Evolutionary conservation across 495 filamentous ascomycete species (phyloP), one percentile per base, ranked within the genome.

Genomic region (Penicillium roqueforti): DNA sequence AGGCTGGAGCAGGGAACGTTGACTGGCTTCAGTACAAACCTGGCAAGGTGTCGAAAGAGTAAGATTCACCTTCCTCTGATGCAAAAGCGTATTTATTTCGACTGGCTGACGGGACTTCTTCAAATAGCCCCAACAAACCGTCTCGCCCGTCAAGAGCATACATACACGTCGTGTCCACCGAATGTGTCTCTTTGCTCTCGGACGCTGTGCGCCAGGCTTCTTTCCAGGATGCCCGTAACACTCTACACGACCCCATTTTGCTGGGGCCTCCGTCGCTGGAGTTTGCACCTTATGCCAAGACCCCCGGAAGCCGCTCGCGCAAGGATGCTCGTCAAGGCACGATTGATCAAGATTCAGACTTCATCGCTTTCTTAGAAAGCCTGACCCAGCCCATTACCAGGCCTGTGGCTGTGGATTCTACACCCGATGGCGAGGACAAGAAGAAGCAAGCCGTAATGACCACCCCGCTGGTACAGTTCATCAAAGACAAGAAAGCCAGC

Each of bases 291-390:
- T 93, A 91, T 68, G 86, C 88, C 46, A 88, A 89, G 58, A 79
- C 87, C 0, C 90, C 95, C 14, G 87, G 85, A 54, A 85, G 79
- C 60, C 76, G 77, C 34, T 66, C 72, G 19, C 84, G 89, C 20
- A 80, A 82, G 42, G 93, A 98, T 76, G 81, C 81, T 53, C 85
- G 92, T 3, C 89, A 95, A 66, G 93, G 95, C 39, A 95, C 89
- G 5, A 97, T 98, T 53, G 93, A 98, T 59, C 90, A 92, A 61
- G 93, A 98, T 66, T 83, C 87, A 0, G 93, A 97, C 52, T 97
- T 97, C 58, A 95, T 96, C 71, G 81, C 81, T 19, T 98, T 97
- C 63, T 81, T 98, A 6, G 88, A 95, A 68, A 85, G 82, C 44
- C 79, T 96, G 8, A 93, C 91, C 3, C 87, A 88, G 47, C 91